Evolutionary conservation across 2,329 filamentous ascomycete species (phyloP).

Genomic region (Amauroascus verrucosus): DNA sequence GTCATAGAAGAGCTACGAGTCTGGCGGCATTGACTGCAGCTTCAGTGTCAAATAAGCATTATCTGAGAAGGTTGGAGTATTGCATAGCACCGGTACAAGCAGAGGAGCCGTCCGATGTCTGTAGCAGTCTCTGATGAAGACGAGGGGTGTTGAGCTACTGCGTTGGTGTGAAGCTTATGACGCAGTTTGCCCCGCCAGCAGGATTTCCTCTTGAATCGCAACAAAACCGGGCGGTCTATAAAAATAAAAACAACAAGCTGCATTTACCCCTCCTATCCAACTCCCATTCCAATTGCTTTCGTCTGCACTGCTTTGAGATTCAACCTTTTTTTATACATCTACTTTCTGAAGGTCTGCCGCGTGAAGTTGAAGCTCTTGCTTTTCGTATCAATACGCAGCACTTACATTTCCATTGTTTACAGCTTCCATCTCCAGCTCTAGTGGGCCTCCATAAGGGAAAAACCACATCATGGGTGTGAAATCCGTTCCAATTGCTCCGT

Average conservation of each 20-base stretch:
- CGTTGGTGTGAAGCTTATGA: slow-evolving; percentile 4
- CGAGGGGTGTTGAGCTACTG: not conserved
- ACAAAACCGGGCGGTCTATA: not conserved
- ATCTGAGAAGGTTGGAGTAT: not conserved
- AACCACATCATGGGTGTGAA: slow-evolving; percentile 56
- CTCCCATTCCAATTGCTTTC: not conserved
- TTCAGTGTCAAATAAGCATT: not conserved
- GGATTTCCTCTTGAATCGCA: slow-evolving; percentile 1
- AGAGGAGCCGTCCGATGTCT: not conserved
- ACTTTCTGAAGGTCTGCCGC: not conserved
- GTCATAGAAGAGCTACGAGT: no score
- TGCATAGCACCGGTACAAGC: not conserved
- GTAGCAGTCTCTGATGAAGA: not conserved
- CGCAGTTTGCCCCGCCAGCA: slow-evolving; percentile 11
- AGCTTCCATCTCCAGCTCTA: not conserved
- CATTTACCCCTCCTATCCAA: not conserved
- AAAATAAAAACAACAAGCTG: not conserved
- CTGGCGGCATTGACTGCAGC: no score
- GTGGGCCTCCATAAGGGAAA: not conserved
- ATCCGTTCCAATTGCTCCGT: slow-evolving; percentile 73
- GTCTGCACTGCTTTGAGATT: not conserved
- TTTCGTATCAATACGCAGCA: not conserved
- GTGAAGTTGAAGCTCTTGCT: not conserved
- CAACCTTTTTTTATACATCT: not conserved
- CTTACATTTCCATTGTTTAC: not conserved